Evolutionary conservation across 2,329 filamentous ascomycete genomes (phyloP).

Genomic region (Hypoxylon sp.): DNA sequence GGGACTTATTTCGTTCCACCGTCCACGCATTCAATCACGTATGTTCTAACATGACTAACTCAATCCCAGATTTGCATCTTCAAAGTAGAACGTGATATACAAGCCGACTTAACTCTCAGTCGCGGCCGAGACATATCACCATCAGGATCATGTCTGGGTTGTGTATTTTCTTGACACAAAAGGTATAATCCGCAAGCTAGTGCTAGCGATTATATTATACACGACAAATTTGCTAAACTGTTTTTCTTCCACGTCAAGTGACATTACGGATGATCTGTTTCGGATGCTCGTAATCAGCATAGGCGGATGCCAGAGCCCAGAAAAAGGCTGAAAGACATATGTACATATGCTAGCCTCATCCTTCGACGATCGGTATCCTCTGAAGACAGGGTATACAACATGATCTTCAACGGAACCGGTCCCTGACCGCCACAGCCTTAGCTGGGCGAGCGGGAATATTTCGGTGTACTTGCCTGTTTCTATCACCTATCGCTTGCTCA

Average conservation of each 20-base stretch:
- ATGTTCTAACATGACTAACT: slow-evolving; percentile 20
- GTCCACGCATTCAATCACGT: slow-evolving; percentile 13
- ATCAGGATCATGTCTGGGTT: slow-evolving; percentile 22
- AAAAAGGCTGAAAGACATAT: slow-evolving; percentile 12
- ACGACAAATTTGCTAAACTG: slow-evolving; percentile 7
- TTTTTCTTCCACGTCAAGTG: slow-evolving; percentile 30
- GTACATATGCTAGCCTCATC: slow-evolving; percentile 36
- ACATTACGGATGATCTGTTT: slow-evolving; percentile 40
- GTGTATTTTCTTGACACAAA: slow-evolving; percentile 13
- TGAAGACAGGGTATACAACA: slow-evolving; percentile 37
- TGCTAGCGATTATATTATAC: slow-evolving; percentile 30
- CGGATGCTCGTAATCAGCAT: slow-evolving; percentile 32
- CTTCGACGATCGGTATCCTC: slow-evolving; percentile 43
- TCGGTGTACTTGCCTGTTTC: slow-evolving; percentile 23
- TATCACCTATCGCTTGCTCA: slow-evolving; percentile 25
- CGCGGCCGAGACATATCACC: slow-evolving; percentile 13
- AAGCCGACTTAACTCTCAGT: slow-evolving; percentile 9
- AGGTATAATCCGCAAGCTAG: slow-evolving; percentile 28
- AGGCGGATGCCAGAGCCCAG: slow-evolving; percentile 12
- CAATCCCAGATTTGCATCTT: slow-evolving; percentile 10
- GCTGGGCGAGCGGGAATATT: slow-evolving; percentile 24
- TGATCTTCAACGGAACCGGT: slow-evolving; percentile 40
- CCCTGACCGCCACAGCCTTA: slow-evolving; percentile 37
- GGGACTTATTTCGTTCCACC: slow-evolving; percentile 33
- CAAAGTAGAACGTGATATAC: slow-evolving; percentile 15